Conservation (phyloP, 225 moss, liverwort and hornwort species). For the Takakia lepidozioides region DNA sequence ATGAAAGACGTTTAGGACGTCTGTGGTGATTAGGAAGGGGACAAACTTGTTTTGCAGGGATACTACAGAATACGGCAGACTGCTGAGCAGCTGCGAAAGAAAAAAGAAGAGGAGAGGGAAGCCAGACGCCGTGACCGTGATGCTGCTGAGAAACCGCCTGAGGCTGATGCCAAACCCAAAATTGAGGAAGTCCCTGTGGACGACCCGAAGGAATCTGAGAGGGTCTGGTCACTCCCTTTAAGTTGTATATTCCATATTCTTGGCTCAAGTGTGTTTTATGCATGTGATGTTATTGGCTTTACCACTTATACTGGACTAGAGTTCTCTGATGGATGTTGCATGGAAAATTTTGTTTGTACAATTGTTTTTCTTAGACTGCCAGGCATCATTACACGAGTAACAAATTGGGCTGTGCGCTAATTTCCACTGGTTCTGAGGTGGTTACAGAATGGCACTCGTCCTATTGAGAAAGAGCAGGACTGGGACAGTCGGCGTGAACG, state of each 20-base stretch:
- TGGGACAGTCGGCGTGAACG: slow-evolving; percentile 30
- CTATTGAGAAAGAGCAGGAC: slow-evolving; percentile 51
- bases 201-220: slow-evolving; percentile 57
- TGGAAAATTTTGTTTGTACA: background rate
- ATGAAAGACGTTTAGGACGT: background rate
- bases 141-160: slow-evolving; percentile 34
- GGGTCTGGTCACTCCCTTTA: too few relatives aligned
- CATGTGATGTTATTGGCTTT: slow-evolving; percentile 5
- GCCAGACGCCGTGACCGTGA: slow-evolving; percentile 69
- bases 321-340: background rate
- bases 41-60: slow-evolving; percentile 44
- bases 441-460: slow-evolving; percentile 50
- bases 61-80: slow-evolving; percentile 86
- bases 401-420: background rate
- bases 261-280: too few relatives aligned
- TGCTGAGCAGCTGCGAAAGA: slow-evolving; percentile 81
- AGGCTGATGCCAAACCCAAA: slow-evolving; percentile 47
- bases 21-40: background rate
- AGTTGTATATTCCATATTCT: too few relatives aligned
- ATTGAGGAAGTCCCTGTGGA: slow-evolving; percentile 34
- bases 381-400: background rate
- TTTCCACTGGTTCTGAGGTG: background rate
- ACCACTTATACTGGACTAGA: too few relatives aligned
- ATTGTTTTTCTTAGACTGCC: background rate
- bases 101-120: slow-evolving; percentile 77